A percentile compares a stretch with the other conserved stretches of the same genome.
Conservation (phyloP, 164 flowering plant species). For the Kingdonia uniflora region DNA sequence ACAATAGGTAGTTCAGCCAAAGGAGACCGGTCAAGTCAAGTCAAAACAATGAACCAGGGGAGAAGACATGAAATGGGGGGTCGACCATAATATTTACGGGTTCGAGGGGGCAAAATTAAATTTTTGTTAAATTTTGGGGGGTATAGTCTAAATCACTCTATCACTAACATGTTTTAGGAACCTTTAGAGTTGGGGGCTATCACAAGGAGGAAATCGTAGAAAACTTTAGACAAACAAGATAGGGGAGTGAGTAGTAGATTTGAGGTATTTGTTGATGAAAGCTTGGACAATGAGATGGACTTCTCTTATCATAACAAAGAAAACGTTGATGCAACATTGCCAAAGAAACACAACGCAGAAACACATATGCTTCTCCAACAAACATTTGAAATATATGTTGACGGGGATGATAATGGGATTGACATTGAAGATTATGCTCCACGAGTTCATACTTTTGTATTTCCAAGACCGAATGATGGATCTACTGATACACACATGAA, state of each 20-base stretch:
- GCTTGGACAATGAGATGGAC: constrained; percentile 13
- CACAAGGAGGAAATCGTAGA: constrained; percentile 23
- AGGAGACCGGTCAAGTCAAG: too few species aligned
- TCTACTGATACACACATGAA: constrained; percentile 21
- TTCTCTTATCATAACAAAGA: constrained; percentile 11
- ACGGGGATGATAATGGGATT: constrained; percentile 26
- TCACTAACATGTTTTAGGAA: constrained; percentile 84
- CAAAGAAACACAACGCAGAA: constrained; percentile 9
- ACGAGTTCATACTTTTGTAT: constrained; percentile 27
- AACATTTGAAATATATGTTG: constrained; percentile 48
- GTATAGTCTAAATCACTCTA: too few species aligned
- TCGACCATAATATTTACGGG: too few species aligned
- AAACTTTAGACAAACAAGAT: constrained; percentile 24
- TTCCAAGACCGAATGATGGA: constrained; percentile 17
- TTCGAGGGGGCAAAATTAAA: too few species aligned
- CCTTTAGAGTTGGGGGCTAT: constrained; percentile 52
- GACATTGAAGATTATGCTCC: constrained; percentile 17
- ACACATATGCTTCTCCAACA: constrained; percentile 21
- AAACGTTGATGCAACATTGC: constrained; percentile 1
- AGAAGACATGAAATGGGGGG: too few species aligned
- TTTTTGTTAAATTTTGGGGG: too few species aligned
- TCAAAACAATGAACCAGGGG: too few species aligned
- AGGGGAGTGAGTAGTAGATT: constrained; percentile 18
- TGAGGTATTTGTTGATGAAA: too few species aligned
- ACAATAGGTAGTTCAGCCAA: too few species aligned